Evolutionary conservation across 306 rosid genomes (phyloP), one percentile per base, ranked within the genome.

Genomic region (Astragalus membranaceus): DNA sequence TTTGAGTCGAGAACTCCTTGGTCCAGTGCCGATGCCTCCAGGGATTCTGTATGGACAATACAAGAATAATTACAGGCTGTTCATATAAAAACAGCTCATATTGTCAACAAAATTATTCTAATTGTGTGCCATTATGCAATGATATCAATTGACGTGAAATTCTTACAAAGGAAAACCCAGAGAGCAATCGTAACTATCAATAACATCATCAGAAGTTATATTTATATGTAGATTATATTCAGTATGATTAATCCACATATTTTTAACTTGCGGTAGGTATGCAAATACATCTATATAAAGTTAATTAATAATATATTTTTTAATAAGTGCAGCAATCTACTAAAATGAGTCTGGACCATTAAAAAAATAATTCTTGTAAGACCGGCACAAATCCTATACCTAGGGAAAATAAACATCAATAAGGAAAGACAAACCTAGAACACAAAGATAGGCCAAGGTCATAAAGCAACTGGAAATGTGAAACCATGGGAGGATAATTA

Each of bases 401-500:
- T 66, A 68, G 35, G 17, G 70, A 26, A 55, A 67, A 42, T 56
- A 81, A 23, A 33, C 13, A 11, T 8, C 47, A 73, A 61, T 39
- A 23, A 51, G 41, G 55, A 47, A 8, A 37, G 41, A 85, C 89
- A 54, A 76, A 89, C 96, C 92, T 89, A 50, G 92, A 87, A 76
- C 90, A 73, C 46, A 87, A 77, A 37, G 88, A 87, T 9, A 88
- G 77, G 46, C 83, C 96, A 75, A 87, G 96, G 83, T 89, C 96
- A 60, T 89, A 89, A 46, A 89, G 88, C 77, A 89, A 76, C 78
- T 89, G 96, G 81, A 83, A 89, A 76, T 89, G 96, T 68, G 90
- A 89, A 64, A 87, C 90, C 96, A 89, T 89, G 29, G 96, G 96
- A 64, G 90, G 92, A 73, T 87, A 89, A 72, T 89, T 89, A 53